Conservation (phyloP, 164 flowering plant species). For the Vitis riparia region DNA sequence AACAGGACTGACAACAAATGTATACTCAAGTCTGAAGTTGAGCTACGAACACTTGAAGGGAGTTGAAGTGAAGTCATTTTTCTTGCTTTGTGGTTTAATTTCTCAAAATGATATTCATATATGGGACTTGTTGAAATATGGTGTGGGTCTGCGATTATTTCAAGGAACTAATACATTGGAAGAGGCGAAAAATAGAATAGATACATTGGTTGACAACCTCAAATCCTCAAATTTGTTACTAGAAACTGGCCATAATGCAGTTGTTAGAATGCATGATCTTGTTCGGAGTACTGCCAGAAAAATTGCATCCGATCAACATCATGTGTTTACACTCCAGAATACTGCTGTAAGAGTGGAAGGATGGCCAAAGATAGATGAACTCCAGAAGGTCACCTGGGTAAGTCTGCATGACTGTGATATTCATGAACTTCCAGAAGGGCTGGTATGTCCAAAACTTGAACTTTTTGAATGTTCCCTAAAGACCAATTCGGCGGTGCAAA, state of each 20-base stretch:
- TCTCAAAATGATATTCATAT: no score
- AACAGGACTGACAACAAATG: no score
- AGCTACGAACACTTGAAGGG: no score
- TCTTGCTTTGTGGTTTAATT: no score
- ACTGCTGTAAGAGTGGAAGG: not conserved
- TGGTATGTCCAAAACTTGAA: slow-evolving; percentile 9
- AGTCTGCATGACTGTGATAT: not conserved
- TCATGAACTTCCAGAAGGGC: slow-evolving; percentile 10
- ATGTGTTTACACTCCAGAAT: not conserved
- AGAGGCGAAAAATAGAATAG: slow-evolving; percentile 11
- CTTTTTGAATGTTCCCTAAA: not conserved
- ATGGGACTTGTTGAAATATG: no score
- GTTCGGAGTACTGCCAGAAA: no score
- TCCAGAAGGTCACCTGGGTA: not conserved
- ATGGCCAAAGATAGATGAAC: not conserved
- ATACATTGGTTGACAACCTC: slow-evolving; percentile 2
- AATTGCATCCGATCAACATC: not conserved
- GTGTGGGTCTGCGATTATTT: not conserved
- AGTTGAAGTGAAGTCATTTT: no score
- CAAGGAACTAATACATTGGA: not conserved
- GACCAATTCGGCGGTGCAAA: no score
- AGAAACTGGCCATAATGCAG: no score
- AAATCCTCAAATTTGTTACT: not conserved
- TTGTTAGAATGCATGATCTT: no score
- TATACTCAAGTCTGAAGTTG: no score